A percentile compares a stretch with the other conserved stretches of the same genome.
These are phyloP conservation scores for Penicillium thymicola DNA, from an alignment of 2,329 filamentous ascomycete genomes.

Conservation along the genomic window DNA sequence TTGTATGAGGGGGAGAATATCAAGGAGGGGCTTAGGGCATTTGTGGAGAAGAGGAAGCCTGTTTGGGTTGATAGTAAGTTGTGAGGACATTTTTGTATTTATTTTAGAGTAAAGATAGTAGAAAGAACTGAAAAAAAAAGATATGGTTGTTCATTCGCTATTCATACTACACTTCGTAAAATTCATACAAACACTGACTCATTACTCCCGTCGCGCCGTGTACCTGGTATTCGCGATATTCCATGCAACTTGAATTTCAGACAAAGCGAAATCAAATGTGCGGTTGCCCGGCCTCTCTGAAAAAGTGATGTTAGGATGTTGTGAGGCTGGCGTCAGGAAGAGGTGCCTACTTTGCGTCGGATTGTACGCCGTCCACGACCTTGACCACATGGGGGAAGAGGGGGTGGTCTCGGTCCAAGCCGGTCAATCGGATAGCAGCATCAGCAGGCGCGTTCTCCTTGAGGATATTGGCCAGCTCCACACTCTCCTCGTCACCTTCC, in stretches of 20 bases:
- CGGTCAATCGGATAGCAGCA: conserved; percentile 76
- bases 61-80: conserved; percentile 54
- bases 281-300: conserved; percentile 28
- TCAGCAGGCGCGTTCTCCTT: conserved; percentile 68
- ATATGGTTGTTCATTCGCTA: conserved; percentile 5
- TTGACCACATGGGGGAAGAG: conserved; percentile 72
- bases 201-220: conserved; percentile 27
- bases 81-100: conserved; percentile 14
- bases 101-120: background rate
- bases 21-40: conserved; percentile 69
- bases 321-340: background rate
- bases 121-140: background rate
- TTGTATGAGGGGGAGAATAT: conserved; percentile 69
- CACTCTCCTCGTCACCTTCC: conserved; percentile 84
- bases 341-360: conserved; percentile 38
- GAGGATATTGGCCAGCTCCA: conserved; percentile 81
- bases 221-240: conserved; percentile 29
- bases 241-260: conserved; percentile 27
- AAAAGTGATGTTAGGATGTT: conserved; percentile 15
- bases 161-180: conserved; percentile 13
- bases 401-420: conserved; percentile 71
- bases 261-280: conserved; percentile 25
- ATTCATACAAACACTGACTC: conserved; percentile 17
- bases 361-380: conserved; percentile 79
- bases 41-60: conserved; percentile 71